Evolutionary conservation across 495 filamentous ascomycete species (phyloP), one percentile per base, ranked within the genome.

Genomic region (Talaromyces trachyspermus): DNA sequence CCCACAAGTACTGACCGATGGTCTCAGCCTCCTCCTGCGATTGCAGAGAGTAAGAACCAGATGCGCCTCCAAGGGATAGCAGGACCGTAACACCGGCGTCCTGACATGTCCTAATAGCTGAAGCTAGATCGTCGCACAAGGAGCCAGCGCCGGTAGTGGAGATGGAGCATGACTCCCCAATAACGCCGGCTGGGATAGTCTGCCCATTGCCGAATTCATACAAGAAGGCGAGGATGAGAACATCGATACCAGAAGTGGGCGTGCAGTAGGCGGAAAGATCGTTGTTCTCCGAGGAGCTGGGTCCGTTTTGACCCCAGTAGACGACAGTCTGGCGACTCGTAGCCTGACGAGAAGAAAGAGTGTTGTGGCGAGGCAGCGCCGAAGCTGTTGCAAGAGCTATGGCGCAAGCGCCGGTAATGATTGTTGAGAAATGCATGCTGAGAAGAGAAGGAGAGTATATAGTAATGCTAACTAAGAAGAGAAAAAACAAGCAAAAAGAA

Each of bases 381-480:
- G 18, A 44, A 29, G 27, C 24, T 25, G 42, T 30, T 32, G 14
- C 24, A 29, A 29, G 8, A 69, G 62, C 56, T 4, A 86, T 70
- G 4, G 86, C 53, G 2, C 77, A 70, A 4, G 88, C 62, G 7
- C 83, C 82, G 1, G 80, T 63, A 2, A 79, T 49, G 5, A n/a
- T n/a, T n/a, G 78, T 75, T 77, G 67, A 0, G 66, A 61, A 39
- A 72, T 68, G 40, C 66, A 74, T 46, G 78, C 76, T 44, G 42
- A 6, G n/a, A n/a, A n/a, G n/a, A n/a, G n/a, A n/a, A n/a, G n/a
- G n/a, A n/a, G n/a, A n/a, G n/a, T n/a, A n/a, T n/a, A n/a, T n/a
- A n/a, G n/a, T n/a, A n/a, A n/a, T n/a, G n/a, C n/a, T n/a, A n/a
- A n/a, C n/a, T n/a, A n/a, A n/a, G n/a, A n/a, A n/a, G n/a, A n/a